These are phyloP conservation scores for Oenanthe sinensis DNA, from an alignment of 129 eudicot genomes.

Conservation along the genomic window DNA sequence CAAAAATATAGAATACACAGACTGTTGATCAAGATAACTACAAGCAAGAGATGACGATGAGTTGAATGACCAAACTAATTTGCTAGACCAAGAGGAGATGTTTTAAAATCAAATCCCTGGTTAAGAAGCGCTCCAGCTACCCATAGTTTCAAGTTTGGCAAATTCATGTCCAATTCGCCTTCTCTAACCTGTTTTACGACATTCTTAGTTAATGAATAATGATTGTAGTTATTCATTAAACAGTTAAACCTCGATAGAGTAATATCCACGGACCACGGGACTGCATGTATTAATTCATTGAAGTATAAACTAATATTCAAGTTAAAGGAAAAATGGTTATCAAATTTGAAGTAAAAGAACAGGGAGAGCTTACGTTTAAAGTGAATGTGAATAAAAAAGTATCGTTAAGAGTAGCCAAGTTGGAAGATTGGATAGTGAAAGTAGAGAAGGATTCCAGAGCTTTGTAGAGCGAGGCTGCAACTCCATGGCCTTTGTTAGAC, in stretches of 20 bases:
- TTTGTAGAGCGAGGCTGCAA: slow-evolving; percentile 46
- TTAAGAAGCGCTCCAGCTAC: slow-evolving; percentile 55
- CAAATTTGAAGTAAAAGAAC: neutral
- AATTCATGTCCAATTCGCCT: slow-evolving; percentile 32
- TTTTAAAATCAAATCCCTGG: slow-evolving; percentile 61
- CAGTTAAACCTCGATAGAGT: neutral
- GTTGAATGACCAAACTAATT: neutral
- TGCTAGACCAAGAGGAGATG: slow-evolving; percentile 11
- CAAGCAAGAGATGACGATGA: neutral
- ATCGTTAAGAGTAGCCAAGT: slow-evolving; percentile 43
- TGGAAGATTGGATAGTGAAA: slow-evolving; percentile 49
- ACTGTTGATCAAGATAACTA: neutral
- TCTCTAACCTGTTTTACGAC: slow-evolving; percentile 31
- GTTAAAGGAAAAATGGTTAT: neutral
- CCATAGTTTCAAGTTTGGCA: slow-evolving; percentile 58
- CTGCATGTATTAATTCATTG: neutral
- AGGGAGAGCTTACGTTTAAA: slow-evolving; percentile 36
- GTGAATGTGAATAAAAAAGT: slow-evolving; percentile 50
- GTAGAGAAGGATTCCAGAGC: slow-evolving; percentile 57
- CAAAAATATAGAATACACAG: neutral
- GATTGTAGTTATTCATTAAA: neutral
- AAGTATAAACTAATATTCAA: no score
- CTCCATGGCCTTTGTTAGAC: slow-evolving; percentile 56
- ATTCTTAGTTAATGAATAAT: no score
- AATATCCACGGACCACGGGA: neutral